Conservation (phyloP, 2,329 filamentous ascomycete species). For the Fusarium sp. region DNA sequence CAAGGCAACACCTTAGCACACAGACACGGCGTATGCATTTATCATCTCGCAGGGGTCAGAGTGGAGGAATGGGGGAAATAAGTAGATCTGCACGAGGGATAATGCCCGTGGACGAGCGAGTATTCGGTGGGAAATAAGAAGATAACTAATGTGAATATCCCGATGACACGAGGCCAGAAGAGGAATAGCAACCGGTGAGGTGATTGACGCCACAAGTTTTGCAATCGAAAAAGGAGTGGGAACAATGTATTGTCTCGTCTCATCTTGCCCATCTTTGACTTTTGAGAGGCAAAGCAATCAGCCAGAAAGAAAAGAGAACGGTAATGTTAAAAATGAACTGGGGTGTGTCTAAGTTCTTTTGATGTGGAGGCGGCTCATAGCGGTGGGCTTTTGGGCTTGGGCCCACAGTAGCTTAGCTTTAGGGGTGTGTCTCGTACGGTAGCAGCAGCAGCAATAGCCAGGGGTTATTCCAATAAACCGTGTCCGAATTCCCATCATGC, state of each 20-base stretch:
- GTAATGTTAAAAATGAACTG: background rate
- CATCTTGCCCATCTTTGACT: slow-evolving; percentile 21
- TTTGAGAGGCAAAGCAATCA: slow-evolving; percentile 1
- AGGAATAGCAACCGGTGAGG: slow-evolving; percentile 40
- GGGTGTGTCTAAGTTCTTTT: slow-evolving; percentile 16
- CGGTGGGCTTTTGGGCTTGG: slow-evolving; percentile 14
- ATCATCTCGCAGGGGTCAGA: slow-evolving; percentile 3
- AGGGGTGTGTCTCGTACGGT: slow-evolving; percentile 14
- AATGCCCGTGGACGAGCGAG: slow-evolving; percentile 12
- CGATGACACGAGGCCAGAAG: slow-evolving; percentile 24
- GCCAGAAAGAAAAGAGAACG: background rate
- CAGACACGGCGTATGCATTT: slow-evolving; percentile 5
- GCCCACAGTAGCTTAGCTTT: slow-evolving; percentile 16
- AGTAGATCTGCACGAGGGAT: slow-evolving; percentile 30
- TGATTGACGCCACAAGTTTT: slow-evolving; percentile 46
- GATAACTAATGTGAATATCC: slow-evolving; percentile 27
- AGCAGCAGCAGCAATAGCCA: slow-evolving; percentile 8
- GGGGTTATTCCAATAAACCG: slow-evolving; percentile 39
- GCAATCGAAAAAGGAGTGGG: slow-evolving; percentile 36
- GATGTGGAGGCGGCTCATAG: slow-evolving; percentile 22
- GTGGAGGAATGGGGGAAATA: slow-evolving; percentile 27
- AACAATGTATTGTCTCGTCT: slow-evolving; percentile 15
- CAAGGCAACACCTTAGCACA: slow-evolving; percentile 12
- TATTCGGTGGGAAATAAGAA: slow-evolving; percentile 24
- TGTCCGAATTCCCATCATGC: slow-evolving; percentile 23